Evolutionary conservation across 2,329 filamentous ascomycete genomes (phyloP).

Genomic region (Colletotrichum abscissum): DNA sequence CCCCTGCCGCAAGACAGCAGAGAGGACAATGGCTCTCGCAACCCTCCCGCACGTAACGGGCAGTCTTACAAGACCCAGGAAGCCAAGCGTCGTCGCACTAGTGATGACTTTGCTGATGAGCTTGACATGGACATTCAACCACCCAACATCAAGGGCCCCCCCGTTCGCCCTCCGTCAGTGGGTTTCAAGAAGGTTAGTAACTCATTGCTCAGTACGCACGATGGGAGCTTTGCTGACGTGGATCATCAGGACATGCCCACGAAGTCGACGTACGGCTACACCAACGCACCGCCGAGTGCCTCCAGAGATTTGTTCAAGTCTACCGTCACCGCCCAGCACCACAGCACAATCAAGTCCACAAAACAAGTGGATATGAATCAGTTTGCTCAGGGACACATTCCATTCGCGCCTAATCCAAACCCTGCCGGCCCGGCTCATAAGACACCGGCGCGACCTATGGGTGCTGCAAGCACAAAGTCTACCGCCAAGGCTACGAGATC

Average conservation of each 20-base stretch:
- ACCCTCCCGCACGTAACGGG: slow-evolving; percentile 60
- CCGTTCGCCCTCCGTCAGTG: slow-evolving; percentile 80
- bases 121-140: slow-evolving; percentile 68
- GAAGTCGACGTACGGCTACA: slow-evolving; percentile 74
- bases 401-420: slow-evolving; percentile 80
- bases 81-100: slow-evolving; percentile 82
- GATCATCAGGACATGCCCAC: slow-evolving; percentile 64
- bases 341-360: slow-evolving; percentile 69
- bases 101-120: slow-evolving; percentile 76
- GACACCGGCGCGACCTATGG: slow-evolving; percentile 72
- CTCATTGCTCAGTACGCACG: not conserved
- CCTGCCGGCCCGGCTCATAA: slow-evolving; percentile 70
- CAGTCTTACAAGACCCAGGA: slow-evolving; percentile 77
- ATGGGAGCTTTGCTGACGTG: slow-evolving; percentile 4
- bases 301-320: slow-evolving; percentile 73
- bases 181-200: slow-evolving; percentile 73
- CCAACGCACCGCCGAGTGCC: slow-evolving; percentile 64
- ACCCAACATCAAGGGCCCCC: slow-evolving; percentile 78
- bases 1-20: slow-evolving; percentile 73
- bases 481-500: slow-evolving; percentile 71
- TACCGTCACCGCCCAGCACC: slow-evolving; percentile 74
- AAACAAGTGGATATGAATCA: slow-evolving; percentile 88
- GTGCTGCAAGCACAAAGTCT: slow-evolving; percentile 61
- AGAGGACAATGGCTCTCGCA: slow-evolving; percentile 63
- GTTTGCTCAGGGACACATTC: slow-evolving; percentile 88